Evolutionary conservation across 2,329 filamentous ascomycete species (phyloP).

Genomic region (Shiraia sp.): DNA sequence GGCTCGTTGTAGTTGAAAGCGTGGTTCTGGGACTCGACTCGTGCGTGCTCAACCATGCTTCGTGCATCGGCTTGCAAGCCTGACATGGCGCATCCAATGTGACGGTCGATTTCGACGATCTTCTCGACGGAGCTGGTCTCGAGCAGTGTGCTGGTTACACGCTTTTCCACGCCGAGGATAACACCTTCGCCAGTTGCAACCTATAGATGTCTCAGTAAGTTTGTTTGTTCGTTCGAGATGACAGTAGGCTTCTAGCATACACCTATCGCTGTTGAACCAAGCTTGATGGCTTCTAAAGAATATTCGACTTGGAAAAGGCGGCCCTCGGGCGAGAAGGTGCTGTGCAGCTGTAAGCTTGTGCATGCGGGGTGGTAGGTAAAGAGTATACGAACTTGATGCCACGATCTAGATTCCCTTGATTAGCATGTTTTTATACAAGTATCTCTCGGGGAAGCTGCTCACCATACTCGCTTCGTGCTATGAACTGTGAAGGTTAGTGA

Average conservation of each 20-base stretch:
- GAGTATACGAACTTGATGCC: constrained; percentile 81
- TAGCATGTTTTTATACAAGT: constrained; percentile 16
- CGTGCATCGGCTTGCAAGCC: constrained; percentile 96
- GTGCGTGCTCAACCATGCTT: constrained; percentile 97
- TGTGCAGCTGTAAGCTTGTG: constrained; percentile 47
- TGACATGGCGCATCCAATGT: constrained; percentile 99
- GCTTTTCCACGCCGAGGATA: constrained; percentile 97
- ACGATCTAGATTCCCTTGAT: constrained; percentile 67
- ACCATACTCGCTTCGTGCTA: constrained; percentile 99
- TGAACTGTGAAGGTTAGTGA: constrained; percentile 66
- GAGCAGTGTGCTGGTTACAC: constrained; percentile 94
- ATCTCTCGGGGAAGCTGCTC: constrained; percentile 45
- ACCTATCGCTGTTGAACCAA: constrained; percentile 96
- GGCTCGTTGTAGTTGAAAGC: constrained; percentile 97
- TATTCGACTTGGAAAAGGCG: constrained; percentile 99
- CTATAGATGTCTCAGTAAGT: constrained; percentile 44
- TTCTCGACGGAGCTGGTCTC: constrained; percentile 98
- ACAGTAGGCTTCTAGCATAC: constrained; percentile 51
- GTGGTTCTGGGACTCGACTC: constrained; percentile 96
- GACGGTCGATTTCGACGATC: constrained; percentile 98
- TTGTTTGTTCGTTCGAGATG: not conserved
- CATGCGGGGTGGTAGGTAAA: constrained; percentile 10
- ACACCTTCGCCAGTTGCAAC: constrained; percentile 93
- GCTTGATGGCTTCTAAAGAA: constrained; percentile 99
- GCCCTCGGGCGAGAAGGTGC: constrained; percentile 99